Conservation (phyloP, 2,329 filamentous ascomycete species). For the Venturia effusa region DNA sequence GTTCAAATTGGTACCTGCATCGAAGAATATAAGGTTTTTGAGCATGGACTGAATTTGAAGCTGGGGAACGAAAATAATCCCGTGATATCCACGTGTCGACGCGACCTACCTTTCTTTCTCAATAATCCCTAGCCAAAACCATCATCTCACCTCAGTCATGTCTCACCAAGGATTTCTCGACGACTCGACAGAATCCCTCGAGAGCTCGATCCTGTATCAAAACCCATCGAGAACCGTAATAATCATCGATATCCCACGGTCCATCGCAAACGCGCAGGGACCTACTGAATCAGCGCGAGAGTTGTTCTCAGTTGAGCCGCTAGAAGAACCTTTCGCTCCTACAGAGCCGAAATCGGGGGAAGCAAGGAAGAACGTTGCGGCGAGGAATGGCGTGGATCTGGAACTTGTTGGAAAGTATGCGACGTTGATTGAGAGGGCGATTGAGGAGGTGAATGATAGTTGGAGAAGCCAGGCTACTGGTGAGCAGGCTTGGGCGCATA, state of each 20-base stretch:
- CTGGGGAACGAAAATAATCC: not conserved
- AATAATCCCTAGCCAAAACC: not conserved
- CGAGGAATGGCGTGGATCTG: constrained; percentile 18
- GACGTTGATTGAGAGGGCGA: constrained; percentile 27
- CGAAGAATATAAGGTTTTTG: too few relatives aligned
- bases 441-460: constrained; percentile 21
- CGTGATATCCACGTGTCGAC: not conserved
- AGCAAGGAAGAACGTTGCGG: constrained; percentile 28
- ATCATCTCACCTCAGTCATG: not conserved
- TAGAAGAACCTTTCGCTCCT: constrained; percentile 38
- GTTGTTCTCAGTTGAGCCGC: constrained; percentile 35
- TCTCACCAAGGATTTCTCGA: not conserved
- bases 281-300: constrained; percentile 29
- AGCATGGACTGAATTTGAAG: not conserved
- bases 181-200: not conserved
- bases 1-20: too few relatives aligned
- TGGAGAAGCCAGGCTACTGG: not conserved
- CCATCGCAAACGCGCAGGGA: constrained; percentile 56
- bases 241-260: constrained; percentile 58
- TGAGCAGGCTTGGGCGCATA: constrained; percentile 12
- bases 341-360: constrained; percentile 44
- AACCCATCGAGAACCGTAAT: constrained; percentile 40
- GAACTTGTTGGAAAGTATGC: constrained; percentile 28
- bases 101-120: not conserved
- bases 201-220: constrained; percentile 40